Percentiles rank a stretch among this genome's conserved stretches.
Evolutionary conservation across 148 eudicot genomes (phyloP).

Genomic region (Rhododendron ovatum): DNA sequence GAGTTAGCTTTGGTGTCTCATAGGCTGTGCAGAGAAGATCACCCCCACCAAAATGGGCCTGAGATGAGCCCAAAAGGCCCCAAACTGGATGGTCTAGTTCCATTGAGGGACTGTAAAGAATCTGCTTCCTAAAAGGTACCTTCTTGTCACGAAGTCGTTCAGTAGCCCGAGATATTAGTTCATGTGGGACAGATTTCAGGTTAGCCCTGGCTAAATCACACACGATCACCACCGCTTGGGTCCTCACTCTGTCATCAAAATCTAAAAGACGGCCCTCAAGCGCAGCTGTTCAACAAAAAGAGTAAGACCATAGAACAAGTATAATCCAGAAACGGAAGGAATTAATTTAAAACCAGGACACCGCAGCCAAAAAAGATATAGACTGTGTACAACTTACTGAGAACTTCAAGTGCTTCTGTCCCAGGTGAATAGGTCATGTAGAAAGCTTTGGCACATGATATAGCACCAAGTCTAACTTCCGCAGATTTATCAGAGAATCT

Average conservation of each 20-base stretch:
- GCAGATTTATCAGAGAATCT: slow-evolving; percentile 87
- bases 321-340: neutral
- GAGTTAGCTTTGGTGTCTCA: neutral
- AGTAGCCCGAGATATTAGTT: slow-evolving; percentile 46
- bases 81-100: neutral
- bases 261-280: slow-evolving; percentile 72
- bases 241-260: slow-evolving; percentile 78
- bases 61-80: neutral
- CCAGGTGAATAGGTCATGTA: slow-evolving; percentile 50
- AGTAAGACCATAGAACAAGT: neutral
- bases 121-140: slow-evolving; percentile 29
- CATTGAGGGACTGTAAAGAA: neutral
- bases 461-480: slow-evolving; percentile 73
- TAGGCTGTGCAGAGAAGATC: neutral
- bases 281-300: slow-evolving; percentile 48
- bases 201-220: slow-evolving; percentile 68
- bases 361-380: neutral
- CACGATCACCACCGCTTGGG: slow-evolving; percentile 62
- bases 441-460: slow-evolving; percentile 56
- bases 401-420: slow-evolving; percentile 50
- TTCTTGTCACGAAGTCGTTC: slow-evolving; percentile 90
- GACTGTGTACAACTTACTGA: slow-evolving; percentile 44
- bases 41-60: neutral
- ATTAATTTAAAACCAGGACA: neutral
- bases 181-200: slow-evolving; percentile 42